These are phyloP conservation scores for Blepharisma undulans DNA, from an alignment of 169 alveolate species.

Conservation along the genomic window DNA sequence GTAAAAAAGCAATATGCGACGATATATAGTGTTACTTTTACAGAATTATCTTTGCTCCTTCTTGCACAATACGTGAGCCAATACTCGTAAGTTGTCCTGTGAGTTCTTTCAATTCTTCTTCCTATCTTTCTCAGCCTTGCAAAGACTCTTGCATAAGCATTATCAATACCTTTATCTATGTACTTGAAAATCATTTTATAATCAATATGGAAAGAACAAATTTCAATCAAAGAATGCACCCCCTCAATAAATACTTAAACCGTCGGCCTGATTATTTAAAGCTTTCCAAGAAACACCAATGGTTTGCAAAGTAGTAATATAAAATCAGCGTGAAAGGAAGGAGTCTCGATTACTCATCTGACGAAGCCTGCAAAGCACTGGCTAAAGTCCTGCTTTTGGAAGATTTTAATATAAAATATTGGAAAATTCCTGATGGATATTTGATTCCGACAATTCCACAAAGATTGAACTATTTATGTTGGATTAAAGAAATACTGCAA, in stretches of 20 bases:
- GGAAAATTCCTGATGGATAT: constrained; percentile 60
- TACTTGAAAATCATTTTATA: not conserved
- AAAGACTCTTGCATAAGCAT: not conserved
- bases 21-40: not conserved
- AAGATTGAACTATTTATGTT: constrained; percentile 59
- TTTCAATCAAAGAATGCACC: not conserved
- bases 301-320: not conserved
- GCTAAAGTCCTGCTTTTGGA: constrained; percentile 41
- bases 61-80: not conserved
- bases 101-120: constrained; percentile 5
- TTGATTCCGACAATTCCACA: constrained; percentile 60
- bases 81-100: not conserved
- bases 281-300: not conserved
- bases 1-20: not conserved
- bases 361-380: constrained; percentile 5
- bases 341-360: not conserved
- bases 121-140: not conserved
- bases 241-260: not conserved
- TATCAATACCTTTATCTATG: not conserved
- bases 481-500: constrained; percentile 38
- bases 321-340: not conserved
- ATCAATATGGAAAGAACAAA: not conserved
- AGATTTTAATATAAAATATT: constrained; percentile 52
- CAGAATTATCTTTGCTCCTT: not conserved
- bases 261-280: not conserved